Percentiles rank a stretch among this genome's conserved stretches.
Evolutionary conservation across 2,329 filamentous ascomycete species (phyloP).

Genomic region (Acephala macrosclerotiorum): DNA sequence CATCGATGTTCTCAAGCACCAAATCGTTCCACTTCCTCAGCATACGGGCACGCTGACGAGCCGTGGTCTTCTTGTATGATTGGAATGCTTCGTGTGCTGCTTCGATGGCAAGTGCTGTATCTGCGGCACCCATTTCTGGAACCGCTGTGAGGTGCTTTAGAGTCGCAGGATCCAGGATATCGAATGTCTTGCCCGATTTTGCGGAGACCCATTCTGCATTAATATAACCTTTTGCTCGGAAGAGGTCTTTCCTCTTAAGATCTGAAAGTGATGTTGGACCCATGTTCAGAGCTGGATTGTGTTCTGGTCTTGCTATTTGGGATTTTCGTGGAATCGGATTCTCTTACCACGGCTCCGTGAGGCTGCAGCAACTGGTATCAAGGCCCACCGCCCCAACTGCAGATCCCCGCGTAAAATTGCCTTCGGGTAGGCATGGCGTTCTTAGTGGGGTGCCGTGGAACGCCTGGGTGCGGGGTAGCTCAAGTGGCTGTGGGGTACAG

Average conservation of each 20-base stretch:
- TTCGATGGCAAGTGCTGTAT: conserved; percentile 56
- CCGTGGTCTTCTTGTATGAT: conserved; percentile 65
- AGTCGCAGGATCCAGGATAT: conserved; percentile 57
- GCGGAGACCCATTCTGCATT: conserved; percentile 61
- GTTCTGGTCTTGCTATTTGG: neutral
- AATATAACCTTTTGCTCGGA: conserved; percentile 58
- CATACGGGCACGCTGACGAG: conserved; percentile 65
- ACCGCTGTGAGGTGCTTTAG: conserved; percentile 55
- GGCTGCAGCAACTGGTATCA: neutral
- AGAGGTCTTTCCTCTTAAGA: conserved; percentile 42
- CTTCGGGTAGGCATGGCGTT: neutral
- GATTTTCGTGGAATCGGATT: neutral
- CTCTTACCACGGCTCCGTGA: neutral
- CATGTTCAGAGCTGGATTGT: conserved; percentile 11
- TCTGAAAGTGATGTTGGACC: conserved; percentile 24
- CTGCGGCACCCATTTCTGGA: conserved; percentile 58
- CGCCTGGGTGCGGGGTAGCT: neutral
- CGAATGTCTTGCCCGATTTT: conserved; percentile 60
- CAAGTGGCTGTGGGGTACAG: neutral
- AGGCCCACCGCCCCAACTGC: neutral
- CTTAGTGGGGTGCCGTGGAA: neutral
- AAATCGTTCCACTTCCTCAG: conserved; percentile 73
- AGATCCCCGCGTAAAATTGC: neutral
- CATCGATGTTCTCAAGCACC: conserved; percentile 70
- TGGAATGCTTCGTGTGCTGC: conserved; percentile 54